Evolutionary conservation across 345 rosid species (phyloP).

Genomic region (Heritiera littoralis): DNA sequence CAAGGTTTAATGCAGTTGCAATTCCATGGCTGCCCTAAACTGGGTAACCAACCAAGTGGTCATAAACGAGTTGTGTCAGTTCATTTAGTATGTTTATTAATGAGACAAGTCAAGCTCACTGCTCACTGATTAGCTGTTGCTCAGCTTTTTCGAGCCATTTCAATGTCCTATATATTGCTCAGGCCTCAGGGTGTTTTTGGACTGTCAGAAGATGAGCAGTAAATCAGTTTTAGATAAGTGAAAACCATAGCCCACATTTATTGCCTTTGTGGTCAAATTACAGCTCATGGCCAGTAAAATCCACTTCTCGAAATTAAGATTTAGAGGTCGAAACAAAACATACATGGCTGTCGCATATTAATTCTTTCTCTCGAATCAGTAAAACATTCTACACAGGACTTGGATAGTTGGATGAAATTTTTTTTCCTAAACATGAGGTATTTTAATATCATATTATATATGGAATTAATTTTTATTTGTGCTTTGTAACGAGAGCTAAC

Average conservation of each 20-base stretch:
- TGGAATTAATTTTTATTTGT: no score
- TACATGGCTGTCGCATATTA: no score
- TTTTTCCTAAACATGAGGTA: no score
- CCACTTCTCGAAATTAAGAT: no score
- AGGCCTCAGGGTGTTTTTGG: not conserved
- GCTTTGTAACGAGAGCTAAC: no score
- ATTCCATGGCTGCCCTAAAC: slow-evolving; percentile 11
- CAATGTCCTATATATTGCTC: not conserved
- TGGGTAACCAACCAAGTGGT: not conserved
- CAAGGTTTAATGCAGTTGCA: slow-evolving; percentile 18
- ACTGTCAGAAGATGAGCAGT: not conserved
- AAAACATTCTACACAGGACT: no score
- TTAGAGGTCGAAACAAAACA: not conserved
- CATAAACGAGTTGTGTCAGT: slow-evolving; percentile 13
- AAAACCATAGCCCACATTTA: not conserved
- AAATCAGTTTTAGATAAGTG: no score
- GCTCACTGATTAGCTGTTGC: slow-evolving; percentile 21
- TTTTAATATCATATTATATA: no score
- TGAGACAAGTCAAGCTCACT: slow-evolving; percentile 13
- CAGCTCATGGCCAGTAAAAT: not conserved
- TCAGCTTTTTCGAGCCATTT: not conserved
- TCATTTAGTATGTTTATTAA: slow-evolving; percentile 28
- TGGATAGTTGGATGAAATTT: not conserved
- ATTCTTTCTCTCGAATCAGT: no score
- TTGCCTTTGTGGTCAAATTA: not conserved